Evolutionary conservation across 2,329 filamentous ascomycete genomes (phyloP), one percentile per base, ranked within the genome.

Genomic region (Fusarium albidum): DNA sequence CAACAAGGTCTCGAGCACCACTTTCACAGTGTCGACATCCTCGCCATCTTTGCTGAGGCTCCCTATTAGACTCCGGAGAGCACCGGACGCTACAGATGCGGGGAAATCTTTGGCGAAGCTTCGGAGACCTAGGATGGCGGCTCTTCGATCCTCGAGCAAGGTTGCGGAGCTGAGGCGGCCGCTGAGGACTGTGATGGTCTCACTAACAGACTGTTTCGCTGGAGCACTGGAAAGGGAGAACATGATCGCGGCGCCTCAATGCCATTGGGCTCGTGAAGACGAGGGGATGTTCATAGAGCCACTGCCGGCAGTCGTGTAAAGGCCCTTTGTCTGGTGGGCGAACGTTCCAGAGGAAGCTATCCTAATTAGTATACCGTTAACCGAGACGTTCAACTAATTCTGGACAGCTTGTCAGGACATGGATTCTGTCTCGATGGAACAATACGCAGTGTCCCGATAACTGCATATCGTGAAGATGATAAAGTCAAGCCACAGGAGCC

Each of bases 61-160:
- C 11, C 85, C 86, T 63, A 99, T 98, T 50, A 99, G 81, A 50
- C 90, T 91, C 58, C 94, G 85, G 40, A 99, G 78, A n/a, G 93
- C 91, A 32, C 92, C 93, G 5, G 93, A 97, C 3, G 96, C 92
- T 29, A 99, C 95, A 8, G 93, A 96, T 12, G 96, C 96, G 31
- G 95, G 96, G 67, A 94, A 98, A 57, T 96, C 88, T 75, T 98
- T 98, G 34, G 95, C 92, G 73, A 99, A 98, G 76, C 93, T 97
- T 65, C 96, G 86, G 31, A 99, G 81, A 14, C 95, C 95, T 26
- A 96, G 84, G 40, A 99, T 96, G 38, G 95, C 93, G 49, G 92
- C 93, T 58, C 95, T 88, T 47, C 96, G 89, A 73, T 99, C 96
- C 76, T 99, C 95, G 33, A 99, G 84, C 13, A 99, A 82, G 1